Evolutionary conservation across 495 filamentous ascomycete genomes (phyloP), one percentile per base, ranked within the genome.

Genomic region (Polyplosphaeria fusca): DNA sequence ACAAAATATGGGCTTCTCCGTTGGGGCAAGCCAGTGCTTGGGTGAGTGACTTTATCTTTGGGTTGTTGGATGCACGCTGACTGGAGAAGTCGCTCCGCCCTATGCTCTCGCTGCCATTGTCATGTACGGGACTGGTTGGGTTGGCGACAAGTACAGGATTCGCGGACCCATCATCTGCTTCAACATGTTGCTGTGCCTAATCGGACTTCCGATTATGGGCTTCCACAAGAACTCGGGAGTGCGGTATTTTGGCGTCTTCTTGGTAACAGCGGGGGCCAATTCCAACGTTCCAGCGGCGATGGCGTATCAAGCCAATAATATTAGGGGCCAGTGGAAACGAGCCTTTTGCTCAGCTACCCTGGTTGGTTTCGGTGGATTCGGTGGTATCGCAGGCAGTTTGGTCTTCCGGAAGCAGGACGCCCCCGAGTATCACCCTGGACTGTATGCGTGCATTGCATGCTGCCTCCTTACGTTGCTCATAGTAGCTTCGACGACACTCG

Each of bases 171-270:
- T 86, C 55, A 65, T 88, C 27, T 63, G 77, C 25, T 75, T 79
- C 71, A 86, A 87, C 70, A 69, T 66, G 41, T 7, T 74, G 13
- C 61, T 80, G 14, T 59, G 65, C 58, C 44, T 81, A 40, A 71
- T 80, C 50, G 78, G 78, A 22, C 67, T 80, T 20, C 69, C 74
- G 13, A 73, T 81, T 67, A 72, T 81, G 60, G 78, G 77, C n/a
- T 87, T 79, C 66, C 71, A 73, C 28, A 58, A 66, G 19, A 71
- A 67, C 51, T 51, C 75, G 23, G 74, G 66, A 4, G 76, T 77
- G 4, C 79, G 80, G 18, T 87, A 86, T 62, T 80, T 84, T 47
- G 84, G 83, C 27, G 78, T 84, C n/a, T 88, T 86, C 73, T 68
- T 86, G 41, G 74, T 74, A 23, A 82, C 81, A 0, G 79, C 78